Conservation (phyloP, 257 asterid species). For the Solanum microdontum region DNA sequence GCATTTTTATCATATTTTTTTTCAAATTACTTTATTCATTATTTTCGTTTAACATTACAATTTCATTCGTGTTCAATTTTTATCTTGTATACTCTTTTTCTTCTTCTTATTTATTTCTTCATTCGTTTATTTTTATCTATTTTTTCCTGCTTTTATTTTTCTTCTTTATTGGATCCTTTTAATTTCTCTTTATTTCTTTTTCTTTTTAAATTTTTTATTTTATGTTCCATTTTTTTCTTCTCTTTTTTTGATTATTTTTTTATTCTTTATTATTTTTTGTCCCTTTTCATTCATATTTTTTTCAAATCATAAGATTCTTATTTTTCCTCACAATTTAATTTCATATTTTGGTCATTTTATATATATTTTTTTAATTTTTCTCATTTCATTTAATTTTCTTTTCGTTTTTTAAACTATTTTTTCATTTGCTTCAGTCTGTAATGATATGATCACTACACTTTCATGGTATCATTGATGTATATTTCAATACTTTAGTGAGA, state of each 20-base stretch:
- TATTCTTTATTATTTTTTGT: neutral
- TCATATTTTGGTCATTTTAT: neutral
- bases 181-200: neutral
- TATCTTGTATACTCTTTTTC: no score
- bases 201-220: no score
- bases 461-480: neutral
- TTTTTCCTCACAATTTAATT: neutral
- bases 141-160: no score
- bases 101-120: no score
- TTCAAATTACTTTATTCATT: no score
- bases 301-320: neutral
- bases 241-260: neutral
- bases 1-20: no score
- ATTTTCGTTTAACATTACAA: no score
- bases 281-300: neutral
- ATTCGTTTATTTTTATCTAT: no score
- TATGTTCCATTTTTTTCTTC: neutral
- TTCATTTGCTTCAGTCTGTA: neutral
- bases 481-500: neutral
- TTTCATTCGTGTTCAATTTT: no score
- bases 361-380: neutral
- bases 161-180: neutral
- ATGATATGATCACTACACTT: neutral
- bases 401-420: no score
- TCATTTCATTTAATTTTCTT: neutral